These are phyloP conservation scores for Diaporthe vaccinii DNA, from an alignment of 2,329 filamentous ascomycete species.

Conservation along the genomic window DNA sequence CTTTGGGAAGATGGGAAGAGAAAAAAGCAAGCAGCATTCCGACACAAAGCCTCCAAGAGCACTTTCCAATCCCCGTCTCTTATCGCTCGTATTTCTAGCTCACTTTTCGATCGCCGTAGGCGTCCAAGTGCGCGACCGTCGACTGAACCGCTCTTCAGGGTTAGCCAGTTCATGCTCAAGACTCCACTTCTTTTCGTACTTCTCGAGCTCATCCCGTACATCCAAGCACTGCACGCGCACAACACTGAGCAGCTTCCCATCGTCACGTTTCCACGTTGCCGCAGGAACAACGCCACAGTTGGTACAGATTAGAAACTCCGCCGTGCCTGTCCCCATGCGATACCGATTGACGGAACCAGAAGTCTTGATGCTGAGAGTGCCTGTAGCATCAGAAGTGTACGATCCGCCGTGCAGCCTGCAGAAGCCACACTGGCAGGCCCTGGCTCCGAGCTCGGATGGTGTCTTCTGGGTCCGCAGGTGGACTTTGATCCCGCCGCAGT, in stretches of 20 bases:
- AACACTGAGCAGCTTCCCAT: constrained; percentile 8
- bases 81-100: not conserved
- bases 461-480: constrained; percentile 22
- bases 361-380: not conserved
- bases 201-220: constrained; percentile 10
- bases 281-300: constrained; percentile 11
- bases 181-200: constrained; percentile 12
- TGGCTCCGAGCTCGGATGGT: constrained; percentile 10
- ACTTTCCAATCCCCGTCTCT: not conserved
- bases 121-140: constrained; percentile 9
- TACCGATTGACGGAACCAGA: not conserved
- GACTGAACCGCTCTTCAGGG: not conserved
- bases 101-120: constrained; percentile 1
- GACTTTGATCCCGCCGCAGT: constrained; percentile 14
- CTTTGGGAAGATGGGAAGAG: not conserved
- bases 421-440: constrained; percentile 8
- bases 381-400: constrained; percentile 11
- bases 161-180: constrained; percentile 14
- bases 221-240: constrained; percentile 19
- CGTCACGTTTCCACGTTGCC: constrained; percentile 6
- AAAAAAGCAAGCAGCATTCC: not conserved
- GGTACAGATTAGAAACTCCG: constrained; percentile 1
- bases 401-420: constrained; percentile 17
- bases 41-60: not conserved
- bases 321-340: constrained; percentile 11